Evolutionary conservation across 495 filamentous ascomycete genomes (phyloP).

Genomic region (Hypoxylon lenormandii): DNA sequence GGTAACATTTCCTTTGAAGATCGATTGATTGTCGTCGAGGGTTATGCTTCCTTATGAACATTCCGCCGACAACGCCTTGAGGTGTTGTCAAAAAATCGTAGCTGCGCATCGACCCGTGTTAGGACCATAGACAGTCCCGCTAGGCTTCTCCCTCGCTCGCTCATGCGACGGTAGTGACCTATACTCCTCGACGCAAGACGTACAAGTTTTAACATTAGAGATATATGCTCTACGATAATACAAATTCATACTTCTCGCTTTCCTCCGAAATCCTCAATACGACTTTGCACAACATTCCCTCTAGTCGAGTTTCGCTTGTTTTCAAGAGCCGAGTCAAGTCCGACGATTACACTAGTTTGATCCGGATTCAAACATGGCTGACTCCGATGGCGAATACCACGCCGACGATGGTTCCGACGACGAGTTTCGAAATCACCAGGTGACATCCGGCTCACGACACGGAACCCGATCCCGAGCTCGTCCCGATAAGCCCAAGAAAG

Average conservation of each 20-base stretch:
- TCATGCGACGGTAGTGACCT: background rate
- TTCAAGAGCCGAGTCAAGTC: no score
- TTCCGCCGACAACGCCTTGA: constrained; percentile 35
- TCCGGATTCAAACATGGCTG: constrained; percentile 65
- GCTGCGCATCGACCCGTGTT: constrained; percentile 1
- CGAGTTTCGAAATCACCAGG: constrained; percentile 69
- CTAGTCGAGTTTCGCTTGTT: no score
- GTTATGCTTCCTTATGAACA: constrained; percentile 22
- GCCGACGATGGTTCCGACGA: constrained; percentile 79
- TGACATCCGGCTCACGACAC: constrained; percentile 51
- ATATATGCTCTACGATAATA: background rate
- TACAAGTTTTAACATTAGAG: no score
- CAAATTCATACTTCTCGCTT: background rate
- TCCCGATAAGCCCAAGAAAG: constrained; percentile 50
- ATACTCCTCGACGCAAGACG: no score
- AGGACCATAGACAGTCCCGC: background rate
- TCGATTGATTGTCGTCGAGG: background rate
- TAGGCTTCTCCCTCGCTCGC: background rate
- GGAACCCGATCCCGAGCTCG: constrained; percentile 37
- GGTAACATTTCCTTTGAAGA: background rate
- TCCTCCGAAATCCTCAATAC: no score
- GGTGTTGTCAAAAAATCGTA: constrained; percentile 21
- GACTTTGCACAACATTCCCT: no score
- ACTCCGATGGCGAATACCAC: constrained; percentile 87
- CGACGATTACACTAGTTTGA: background rate